phyloP scores from a whole-genome alignment of 2,329 filamentous ascomycete species.

The Cercospora citrullina region DNA sequence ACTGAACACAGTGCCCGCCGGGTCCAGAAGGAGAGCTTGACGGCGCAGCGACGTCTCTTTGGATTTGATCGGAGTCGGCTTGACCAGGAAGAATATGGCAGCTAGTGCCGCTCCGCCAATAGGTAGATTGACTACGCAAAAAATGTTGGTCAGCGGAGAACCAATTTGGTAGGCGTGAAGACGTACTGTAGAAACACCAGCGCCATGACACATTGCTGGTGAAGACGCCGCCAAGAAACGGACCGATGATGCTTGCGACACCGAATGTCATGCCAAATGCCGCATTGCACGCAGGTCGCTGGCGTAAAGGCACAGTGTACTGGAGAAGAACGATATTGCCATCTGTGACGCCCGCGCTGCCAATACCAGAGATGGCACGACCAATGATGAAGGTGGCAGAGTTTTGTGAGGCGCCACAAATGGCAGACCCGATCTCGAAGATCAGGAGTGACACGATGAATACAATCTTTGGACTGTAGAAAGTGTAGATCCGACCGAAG shows the following conservation, averaged over 20 bases:
- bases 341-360: constrained; percentile 52
- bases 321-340: constrained; percentile 40
- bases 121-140: constrained; percentile 48
- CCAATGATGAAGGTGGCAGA: constrained; percentile 56
- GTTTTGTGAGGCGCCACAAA: constrained; percentile 51
- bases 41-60: constrained; percentile 34
- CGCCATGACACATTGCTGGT: constrained; percentile 50
- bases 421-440: constrained; percentile 51
- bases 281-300: constrained; percentile 29
- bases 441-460: constrained; percentile 43
- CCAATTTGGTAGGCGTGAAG: constrained; percentile 48
- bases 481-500: constrained; percentile 46
- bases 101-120: constrained; percentile 43
- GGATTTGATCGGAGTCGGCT: constrained; percentile 44
- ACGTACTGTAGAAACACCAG: constrained; percentile 53
- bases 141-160: constrained; percentile 25
- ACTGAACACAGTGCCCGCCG: constrained; percentile 41
- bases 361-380: constrained; percentile 55
- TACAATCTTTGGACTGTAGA: constrained; percentile 47
- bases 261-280: constrained; percentile 46
- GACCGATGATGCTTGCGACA: constrained; percentile 50
- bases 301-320: constrained; percentile 14
- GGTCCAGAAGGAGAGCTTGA: constrained; percentile 39
- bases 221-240: constrained; percentile 54
- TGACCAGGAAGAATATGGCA: constrained; percentile 33